Evolutionary conservation across 495 filamentous ascomycete genomes (phyloP), one percentile per base, ranked within the genome.

Genomic region (Glonium stellatum): DNA sequence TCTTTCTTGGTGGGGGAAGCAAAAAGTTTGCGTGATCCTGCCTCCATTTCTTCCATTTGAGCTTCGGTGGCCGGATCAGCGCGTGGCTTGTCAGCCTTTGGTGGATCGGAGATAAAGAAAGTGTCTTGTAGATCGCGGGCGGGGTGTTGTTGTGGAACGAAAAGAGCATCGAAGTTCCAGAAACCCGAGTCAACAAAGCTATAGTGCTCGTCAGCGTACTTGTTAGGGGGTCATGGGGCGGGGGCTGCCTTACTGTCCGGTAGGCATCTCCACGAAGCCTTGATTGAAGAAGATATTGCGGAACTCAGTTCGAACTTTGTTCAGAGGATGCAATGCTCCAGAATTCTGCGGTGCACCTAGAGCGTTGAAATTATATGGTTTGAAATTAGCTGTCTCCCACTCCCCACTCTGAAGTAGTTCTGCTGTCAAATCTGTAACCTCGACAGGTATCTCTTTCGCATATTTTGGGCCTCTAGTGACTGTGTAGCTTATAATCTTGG

Each of bases 151-250:
- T 98, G 93, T 25, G 92, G 92, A 22, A 98, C 90, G 76, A 90
- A 97, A 58, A 98, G 91, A 44, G 91, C 84, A 66, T 97, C 93
- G 73, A 97, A 97, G 75, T 97, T 97, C 87, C 92, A 98, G 85
- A 97, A 96, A 41, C 92, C 92, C 21, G 90, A 92, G 77, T 98
- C 93, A 59, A 97, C 91, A 71, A 85, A 93, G 67, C 85, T 85
- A 66, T 51, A 21, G 19, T 35, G 13, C 11, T 55, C 51, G 56
- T 63, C 35, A 61, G 57, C 50, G 18, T 23, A 13, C 0, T 9
- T 42, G 9, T 37, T 42, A 13, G 18, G 11, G 34, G 19, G n/a
- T 11, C 23, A 27, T 11, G 19, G 1, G 55, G 6, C 21, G 46
- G 18, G 55, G 15, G 9, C 5, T 54, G 50, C 50, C 59, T 22